Conservation (phyloP, 2,329 filamentous ascomycete species). For the Cordyceps militaris region DNA sequence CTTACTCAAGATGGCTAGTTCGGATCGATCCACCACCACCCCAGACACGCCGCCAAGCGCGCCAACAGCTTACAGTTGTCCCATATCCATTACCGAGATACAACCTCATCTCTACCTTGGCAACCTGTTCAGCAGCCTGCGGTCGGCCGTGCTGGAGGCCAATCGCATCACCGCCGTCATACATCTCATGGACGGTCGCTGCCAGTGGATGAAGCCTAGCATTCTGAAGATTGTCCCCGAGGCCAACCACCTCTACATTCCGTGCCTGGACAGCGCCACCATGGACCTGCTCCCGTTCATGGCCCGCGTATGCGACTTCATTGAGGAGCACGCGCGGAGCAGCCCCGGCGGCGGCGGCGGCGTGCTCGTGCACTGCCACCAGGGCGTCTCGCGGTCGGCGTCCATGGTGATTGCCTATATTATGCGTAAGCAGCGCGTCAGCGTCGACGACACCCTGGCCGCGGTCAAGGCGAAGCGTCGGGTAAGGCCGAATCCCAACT, state of each 20-base stretch:
- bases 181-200: not conserved
- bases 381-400: conserved; percentile 26
- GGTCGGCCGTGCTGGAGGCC: not conserved
- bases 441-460: conserved; percentile 15
- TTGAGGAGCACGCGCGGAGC: conserved; percentile 14
- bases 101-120: not conserved
- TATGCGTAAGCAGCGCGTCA: conserved; percentile 22
- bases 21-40: not conserved
- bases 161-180: not conserved
- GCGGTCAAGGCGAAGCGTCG: conserved; percentile 19
- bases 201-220: not conserved
- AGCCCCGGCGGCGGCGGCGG: conserved; percentile 5
- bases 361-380: conserved; percentile 29
- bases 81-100: not conserved
- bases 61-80: too few species aligned
- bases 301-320: conserved; percentile 21
- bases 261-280: conserved; percentile 19
- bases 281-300: conserved; percentile 20
- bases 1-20: not conserved
- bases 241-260: conserved; percentile 20
- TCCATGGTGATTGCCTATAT: conserved; percentile 26
- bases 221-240: conserved; percentile 11
- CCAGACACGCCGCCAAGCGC: too few species aligned
- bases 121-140: not conserved
- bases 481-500: conserved; percentile 23